These are phyloP conservation scores for Chloranthus sessilifolius DNA, from an alignment of 164 flowering plant genomes.

Conservation along the genomic window DNA sequence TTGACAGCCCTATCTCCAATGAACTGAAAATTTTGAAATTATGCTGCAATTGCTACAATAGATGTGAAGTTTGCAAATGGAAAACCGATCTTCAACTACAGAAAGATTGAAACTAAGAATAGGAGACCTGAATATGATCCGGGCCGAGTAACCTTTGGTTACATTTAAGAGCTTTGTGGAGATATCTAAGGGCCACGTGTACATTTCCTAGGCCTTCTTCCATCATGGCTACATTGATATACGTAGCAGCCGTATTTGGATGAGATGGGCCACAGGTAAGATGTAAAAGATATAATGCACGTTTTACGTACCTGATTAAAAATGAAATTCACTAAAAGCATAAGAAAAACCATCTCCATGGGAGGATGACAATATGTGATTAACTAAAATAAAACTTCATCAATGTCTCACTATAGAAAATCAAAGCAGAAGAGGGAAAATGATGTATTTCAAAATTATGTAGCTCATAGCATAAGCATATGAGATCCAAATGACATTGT, in stretches of 20 bases:
- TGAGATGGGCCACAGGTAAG: constrained; percentile 99
- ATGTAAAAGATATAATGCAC: constrained; percentile 89
- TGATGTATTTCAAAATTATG: no score
- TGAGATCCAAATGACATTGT: no score
- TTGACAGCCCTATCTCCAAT: no score
- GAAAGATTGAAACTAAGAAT: constrained; percentile 3
- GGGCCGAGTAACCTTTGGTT: constrained; percentile 95
- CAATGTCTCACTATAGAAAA: not conserved
- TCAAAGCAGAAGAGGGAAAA: not conserved
- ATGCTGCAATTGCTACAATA: no score
- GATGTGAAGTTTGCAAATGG: no score
- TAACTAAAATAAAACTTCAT: not conserved
- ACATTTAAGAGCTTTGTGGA: constrained; percentile 96
- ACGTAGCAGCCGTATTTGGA: constrained; percentile 99
- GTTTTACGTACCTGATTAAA: constrained; percentile 85
- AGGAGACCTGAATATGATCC: constrained; percentile 91
- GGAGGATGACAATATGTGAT: not conserved
- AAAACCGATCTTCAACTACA: no score
- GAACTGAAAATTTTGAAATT: no score
- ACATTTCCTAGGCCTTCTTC: constrained; percentile 99
- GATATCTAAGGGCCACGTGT: constrained; percentile 96
- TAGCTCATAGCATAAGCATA: no score
- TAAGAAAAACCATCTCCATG: not conserved
- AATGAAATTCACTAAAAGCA: constrained; percentile 5
- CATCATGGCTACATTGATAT: constrained; percentile 99